A percentile compares a stretch with the other conserved stretches of the same genome.
Conservation (phyloP, 2,329 filamentous ascomycete genomes). For the Epichloe sylvatica region DNA sequence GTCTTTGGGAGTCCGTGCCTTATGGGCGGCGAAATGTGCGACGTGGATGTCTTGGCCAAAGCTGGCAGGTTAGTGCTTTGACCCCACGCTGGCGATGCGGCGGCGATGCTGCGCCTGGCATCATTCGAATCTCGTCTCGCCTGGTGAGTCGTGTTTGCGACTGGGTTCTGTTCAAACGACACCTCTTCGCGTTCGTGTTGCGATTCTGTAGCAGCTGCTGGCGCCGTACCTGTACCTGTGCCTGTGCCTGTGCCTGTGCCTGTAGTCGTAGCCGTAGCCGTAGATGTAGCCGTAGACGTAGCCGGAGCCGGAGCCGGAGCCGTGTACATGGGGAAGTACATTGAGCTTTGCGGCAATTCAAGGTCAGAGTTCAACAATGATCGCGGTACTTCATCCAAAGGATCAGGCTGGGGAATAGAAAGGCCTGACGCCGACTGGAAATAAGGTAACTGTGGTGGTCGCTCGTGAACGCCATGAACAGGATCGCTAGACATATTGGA, state of each 20-base stretch:
- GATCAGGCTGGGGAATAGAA: constrained; percentile 13
- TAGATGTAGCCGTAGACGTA: not conserved
- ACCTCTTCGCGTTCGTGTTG: not conserved
- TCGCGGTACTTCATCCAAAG: constrained; percentile 2
- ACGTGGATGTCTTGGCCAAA: not conserved
- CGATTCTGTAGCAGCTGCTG: not conserved
- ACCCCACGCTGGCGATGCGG: not conserved
- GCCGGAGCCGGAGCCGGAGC: not conserved
- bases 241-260: too few species aligned
- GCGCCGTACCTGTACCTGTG: not conserved
- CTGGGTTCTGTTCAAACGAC: not conserved
- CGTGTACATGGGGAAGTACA: constrained; percentile 9
- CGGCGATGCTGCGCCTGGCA: not conserved
- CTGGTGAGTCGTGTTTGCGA: not conserved
- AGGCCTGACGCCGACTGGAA: constrained; percentile 16
- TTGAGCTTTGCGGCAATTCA: constrained; percentile 9
- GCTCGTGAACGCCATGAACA: constrained; percentile 9
- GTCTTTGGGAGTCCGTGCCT: not conserved
- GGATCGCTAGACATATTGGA: constrained; percentile 7
- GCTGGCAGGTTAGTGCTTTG: not conserved
- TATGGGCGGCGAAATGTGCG: not conserved
- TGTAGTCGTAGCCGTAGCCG: not conserved
- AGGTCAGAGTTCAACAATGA: constrained; percentile 3
- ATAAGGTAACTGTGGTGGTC: constrained; percentile 12
- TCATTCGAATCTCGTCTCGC: not conserved